Evolutionary conservation across 1,139 yeast genomes (phyloP), one percentile per base, ranked within the genome.

Genomic region (Suhomyces kunorum): DNA sequence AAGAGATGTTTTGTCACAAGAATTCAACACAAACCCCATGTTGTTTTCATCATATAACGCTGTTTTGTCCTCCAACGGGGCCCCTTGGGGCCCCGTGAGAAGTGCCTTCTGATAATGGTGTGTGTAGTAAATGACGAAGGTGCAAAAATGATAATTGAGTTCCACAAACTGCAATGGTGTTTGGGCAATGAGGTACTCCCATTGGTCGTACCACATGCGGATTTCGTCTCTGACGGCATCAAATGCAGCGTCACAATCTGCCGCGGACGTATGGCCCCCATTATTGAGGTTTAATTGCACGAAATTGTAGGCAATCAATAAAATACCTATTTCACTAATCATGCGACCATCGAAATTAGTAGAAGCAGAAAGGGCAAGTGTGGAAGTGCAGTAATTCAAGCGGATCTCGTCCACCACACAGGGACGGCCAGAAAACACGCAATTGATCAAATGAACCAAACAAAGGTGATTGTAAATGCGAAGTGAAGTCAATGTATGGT

Each of bases 331-430:
- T 59, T 87, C 95, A 39, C 90, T 84, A 12, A 86, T 84, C 81
- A 87, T 85, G 45, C 95, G 64, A 11, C 89, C 90, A 56, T 87
- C 95, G 55, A 87, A 87, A 53, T 84, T 84, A 3, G 92, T 84
- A 0, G 92, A 81, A 32, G 78, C 71, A 2, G 82, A 72, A 28
- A 83, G 64, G 28, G 82, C 80, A 34, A 83, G 64, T 1, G 84
- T 76, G 7, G 83, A 72, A 16, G 80, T 72, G 44, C 89, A 81
- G 49, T 80, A 76, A 46, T 78, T 80, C 36, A 85, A 61, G 43
- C 90, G 65, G 26, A 76, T 68, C 46, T 79, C 83, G 55, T 85
- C 92, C 7, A 86, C 63, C n/a, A 84, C 68, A 51, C 90, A 82
- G 76, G 81, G 81, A 49, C 92, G 64, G 0, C 95, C 95, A 2